Conservation (phyloP, 1,284 basidiomycete species). For the Earliella scabrosa region DNA sequence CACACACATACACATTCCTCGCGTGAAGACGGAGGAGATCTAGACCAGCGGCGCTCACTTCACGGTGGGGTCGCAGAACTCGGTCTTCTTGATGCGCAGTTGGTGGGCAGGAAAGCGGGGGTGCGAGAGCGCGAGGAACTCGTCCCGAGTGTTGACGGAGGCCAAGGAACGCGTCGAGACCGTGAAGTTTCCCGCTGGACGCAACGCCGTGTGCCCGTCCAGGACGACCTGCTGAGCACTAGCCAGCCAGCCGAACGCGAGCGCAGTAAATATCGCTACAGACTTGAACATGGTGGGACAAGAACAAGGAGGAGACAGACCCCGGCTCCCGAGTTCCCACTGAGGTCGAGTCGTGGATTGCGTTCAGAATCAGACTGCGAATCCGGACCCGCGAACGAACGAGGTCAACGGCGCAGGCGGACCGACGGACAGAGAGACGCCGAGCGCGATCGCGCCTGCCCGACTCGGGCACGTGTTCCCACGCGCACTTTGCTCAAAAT, state of each 20-base stretch:
- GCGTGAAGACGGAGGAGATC: not conserved
- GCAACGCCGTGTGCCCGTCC: not conserved
- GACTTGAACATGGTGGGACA: slow-evolving; percentile 19
- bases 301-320: not conserved
- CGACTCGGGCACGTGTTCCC: slow-evolving; percentile 16
- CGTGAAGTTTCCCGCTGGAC: no score
- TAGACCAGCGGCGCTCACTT: slow-evolving; percentile 39
- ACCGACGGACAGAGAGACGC: no score
- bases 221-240: slow-evolving; percentile 12
- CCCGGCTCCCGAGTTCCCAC: not conserved
- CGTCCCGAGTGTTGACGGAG: slow-evolving; percentile 37
- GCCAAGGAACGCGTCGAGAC: slow-evolving; percentile 25
- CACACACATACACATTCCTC: no score
- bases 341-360: no score
- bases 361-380: no score
- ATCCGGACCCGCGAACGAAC: no score
- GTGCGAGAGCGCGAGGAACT: slow-evolving; percentile 50
- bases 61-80: slow-evolving; percentile 69
- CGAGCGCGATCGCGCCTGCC: not conserved
- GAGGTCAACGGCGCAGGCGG: not conserved
- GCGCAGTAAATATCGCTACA: not conserved
- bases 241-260: slow-evolving; percentile 6
- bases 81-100: slow-evolving; percentile 63
- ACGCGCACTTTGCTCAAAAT: slow-evolving; percentile 30
- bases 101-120: slow-evolving; percentile 53